Conservation (phyloP, 2,329 filamentous ascomycete species). For the Madurella fahalii region DNA sequence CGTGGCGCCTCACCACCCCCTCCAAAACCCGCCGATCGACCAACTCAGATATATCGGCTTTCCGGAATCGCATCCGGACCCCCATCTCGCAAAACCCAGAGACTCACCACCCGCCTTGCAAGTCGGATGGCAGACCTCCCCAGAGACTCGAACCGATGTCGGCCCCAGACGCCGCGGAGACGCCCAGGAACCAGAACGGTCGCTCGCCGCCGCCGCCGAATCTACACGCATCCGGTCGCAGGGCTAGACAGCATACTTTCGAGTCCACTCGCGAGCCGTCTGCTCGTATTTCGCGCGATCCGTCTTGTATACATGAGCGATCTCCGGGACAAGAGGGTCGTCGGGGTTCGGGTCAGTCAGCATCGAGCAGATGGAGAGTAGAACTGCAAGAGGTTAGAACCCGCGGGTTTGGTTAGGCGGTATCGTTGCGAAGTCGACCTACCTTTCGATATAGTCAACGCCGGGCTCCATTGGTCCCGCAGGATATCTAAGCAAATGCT, state of each 20-base stretch:
- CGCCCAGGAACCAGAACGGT: constrained; percentile 6
- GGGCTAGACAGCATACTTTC: constrained; percentile 90
- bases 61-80: background rate
- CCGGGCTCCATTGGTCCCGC: constrained; percentile 98
- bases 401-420: background rate
- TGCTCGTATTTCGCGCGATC: constrained; percentile 94
- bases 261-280: constrained; percentile 95
- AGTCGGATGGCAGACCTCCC: background rate
- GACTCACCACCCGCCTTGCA: background rate
- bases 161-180: background rate
- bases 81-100: background rate
- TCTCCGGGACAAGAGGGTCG: constrained; percentile 96
- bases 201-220: constrained; percentile 5
- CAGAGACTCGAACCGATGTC: background rate
- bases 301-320: constrained; percentile 99
- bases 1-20: constrained; percentile 10
- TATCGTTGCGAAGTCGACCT: constrained; percentile 27
- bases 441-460: constrained; percentile 98
- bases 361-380: constrained; percentile 99
- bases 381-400: constrained; percentile 53
- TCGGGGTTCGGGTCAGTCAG: constrained; percentile 99
- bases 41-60: background rate
- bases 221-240: background rate
- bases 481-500: constrained; percentile 99
- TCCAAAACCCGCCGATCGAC: constrained; percentile 1